A percentile compares a stretch with the other conserved stretches of the same genome.
phyloP scores from a whole-genome alignment of 768 basidiomycete species.

The Termitomyces sp. region DNA sequence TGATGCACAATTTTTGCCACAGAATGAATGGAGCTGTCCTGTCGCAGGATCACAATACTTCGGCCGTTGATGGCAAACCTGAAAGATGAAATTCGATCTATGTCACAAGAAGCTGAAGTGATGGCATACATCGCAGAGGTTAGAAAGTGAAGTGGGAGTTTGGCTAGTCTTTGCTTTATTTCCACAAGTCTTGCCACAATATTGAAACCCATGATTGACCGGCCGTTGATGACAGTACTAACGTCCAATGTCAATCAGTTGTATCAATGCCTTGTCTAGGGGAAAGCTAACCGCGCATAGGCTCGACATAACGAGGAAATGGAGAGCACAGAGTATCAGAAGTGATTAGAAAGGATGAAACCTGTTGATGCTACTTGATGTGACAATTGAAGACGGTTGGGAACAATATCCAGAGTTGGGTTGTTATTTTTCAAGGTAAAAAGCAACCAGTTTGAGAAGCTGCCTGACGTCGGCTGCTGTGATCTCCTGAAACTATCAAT shows the following conservation, averaged over 20 bases:
- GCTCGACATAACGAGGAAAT: background rate
- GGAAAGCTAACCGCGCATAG: slow-evolving; percentile 2
- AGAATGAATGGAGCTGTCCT: slow-evolving; percentile 50
- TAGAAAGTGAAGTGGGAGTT: slow-evolving; percentile 25
- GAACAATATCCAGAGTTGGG: background rate
- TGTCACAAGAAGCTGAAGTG: background rate
- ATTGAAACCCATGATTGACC: slow-evolving; percentile 57
- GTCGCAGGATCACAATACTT: slow-evolving; percentile 52
- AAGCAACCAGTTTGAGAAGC: background rate
- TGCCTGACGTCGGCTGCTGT: background rate
- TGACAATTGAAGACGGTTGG: background rate
- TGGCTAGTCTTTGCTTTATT: slow-evolving; percentile 32
- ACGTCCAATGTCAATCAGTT: background rate
- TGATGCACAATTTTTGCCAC: slow-evolving; percentile 55
- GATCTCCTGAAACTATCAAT: background rate
- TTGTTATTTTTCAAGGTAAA: background rate
- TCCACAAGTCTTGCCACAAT: slow-evolving; percentile 58
- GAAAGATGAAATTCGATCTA: background rate
- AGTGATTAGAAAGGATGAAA: background rate
- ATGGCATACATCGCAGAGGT: slow-evolving; percentile 41
- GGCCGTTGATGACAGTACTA: slow-evolving; percentile 55
- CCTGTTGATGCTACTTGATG: background rate
- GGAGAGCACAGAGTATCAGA: background rate
- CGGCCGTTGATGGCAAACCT: slow-evolving; percentile 59
- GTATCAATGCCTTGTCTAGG: background rate